Evolutionary conservation across 1,284 basidiomycete genomes (phyloP), one percentile per base, ranked within the genome.

Genomic region (Ceratobasidium sp.): DNA sequence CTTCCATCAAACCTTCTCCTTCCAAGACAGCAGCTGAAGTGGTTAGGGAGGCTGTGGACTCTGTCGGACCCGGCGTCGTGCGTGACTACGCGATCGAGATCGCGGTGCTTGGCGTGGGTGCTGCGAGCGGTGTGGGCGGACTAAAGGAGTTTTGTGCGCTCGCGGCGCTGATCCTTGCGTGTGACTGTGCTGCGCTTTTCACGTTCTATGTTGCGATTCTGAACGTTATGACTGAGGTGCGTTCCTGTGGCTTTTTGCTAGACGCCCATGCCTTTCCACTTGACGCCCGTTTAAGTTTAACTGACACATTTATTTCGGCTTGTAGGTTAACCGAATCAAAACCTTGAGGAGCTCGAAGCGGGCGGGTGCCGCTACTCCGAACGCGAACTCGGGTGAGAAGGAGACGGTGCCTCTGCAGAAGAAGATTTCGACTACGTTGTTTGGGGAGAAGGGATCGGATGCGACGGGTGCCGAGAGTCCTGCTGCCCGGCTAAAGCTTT

Each of bases 111-210:
- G 83, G 91, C 43, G 87, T 96, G 28, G 97, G 97, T 26, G 95
- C 95, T 1, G 90, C 92, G 77, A 92, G 91, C 76, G 91, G 91
- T 66, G 94, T 98, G 38, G 91, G 91, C 38, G 98, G 98, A 6
- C 84, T 99, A 63, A 91, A 89, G 77, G 96, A 99, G 82, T 98
- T 98, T 78, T 99, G 97, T 81, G 93, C 95, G 38, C 88, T 99
- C 16, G 96, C 95, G 1, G 95, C 95, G 0, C 82, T 98, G 43
- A 88, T 95, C 69, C 86, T 99, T 69, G 86, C 87, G 11, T 87
- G 95, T 71, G 97, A 99, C 81, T 98, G 95, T 81, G 79, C 95
- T 62, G 87, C 96, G 81, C 88, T 98, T 75, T 93, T 93, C 81
- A 94, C 94, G 0, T 98, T 98, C 83, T 93, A 96, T 80, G 87